Conservation (phyloP, 371 early-diverging fungal species). For the Mortierella polycephala region DNA sequence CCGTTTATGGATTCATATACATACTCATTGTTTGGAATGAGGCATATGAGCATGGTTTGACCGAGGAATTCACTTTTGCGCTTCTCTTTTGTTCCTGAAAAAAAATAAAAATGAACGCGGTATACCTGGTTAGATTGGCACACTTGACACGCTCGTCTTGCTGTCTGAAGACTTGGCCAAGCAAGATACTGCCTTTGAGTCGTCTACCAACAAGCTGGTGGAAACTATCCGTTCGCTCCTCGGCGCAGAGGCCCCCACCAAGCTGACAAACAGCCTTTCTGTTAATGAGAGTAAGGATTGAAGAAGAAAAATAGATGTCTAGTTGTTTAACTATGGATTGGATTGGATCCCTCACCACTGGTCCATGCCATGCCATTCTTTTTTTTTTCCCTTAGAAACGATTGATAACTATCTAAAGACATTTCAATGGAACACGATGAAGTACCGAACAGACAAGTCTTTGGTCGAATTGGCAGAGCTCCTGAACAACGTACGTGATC, state of each 20-base stretch:
- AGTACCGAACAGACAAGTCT: conserved; percentile 93
- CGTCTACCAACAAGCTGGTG: conserved; percentile 79
- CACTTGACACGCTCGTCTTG: conserved; percentile 89
- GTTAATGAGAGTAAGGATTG: conserved; percentile 84
- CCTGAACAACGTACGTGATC: conserved; percentile 58
- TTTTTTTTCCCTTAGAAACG: conserved; percentile 63
- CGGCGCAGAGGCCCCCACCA: conserved; percentile 61
- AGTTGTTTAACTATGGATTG: too few species aligned
- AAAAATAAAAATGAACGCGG: not conserved
- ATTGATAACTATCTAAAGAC: conserved; percentile 85
- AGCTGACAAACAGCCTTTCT: conserved; percentile 67
- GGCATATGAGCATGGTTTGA: not conserved
- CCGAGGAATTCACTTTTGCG: not conserved
- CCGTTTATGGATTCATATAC: too few species aligned
- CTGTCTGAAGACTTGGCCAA: conserved; percentile 94
- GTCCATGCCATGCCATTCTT: not conserved
- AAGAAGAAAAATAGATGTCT: not conserved
- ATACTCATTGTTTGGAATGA: too few species aligned
- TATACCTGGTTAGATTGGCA: conserved; percentile 80
- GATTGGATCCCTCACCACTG: not conserved
- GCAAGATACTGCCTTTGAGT: conserved; percentile 81
- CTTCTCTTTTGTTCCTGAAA: conserved; percentile 1
- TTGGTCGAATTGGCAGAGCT: conserved; percentile 85
- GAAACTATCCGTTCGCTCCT: conserved; percentile 79
- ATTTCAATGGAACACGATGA: conserved; percentile 96